phyloP scores from a whole-genome alignment of 305 asterid species.

The Fraxinus baroniana region DNA sequence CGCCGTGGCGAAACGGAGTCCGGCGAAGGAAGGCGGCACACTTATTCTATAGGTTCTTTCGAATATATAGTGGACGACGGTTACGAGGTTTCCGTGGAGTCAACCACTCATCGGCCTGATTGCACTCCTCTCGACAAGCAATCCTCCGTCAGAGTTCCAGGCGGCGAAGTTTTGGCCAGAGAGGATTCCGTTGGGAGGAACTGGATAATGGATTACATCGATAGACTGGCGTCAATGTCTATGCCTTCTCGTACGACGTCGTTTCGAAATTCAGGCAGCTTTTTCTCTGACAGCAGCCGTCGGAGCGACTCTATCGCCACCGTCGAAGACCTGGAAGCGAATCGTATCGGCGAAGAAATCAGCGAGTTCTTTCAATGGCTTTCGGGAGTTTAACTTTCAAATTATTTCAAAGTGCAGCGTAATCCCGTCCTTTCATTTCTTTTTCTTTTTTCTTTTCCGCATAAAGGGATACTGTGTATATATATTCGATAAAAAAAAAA shows the following conservation, averaged over 20 bases:
- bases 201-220: constrained; percentile 83
- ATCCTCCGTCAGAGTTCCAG: constrained; percentile 40
- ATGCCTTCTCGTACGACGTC: constrained; percentile 64
- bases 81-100: constrained; percentile 57
- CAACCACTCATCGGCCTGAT: constrained; percentile 47
- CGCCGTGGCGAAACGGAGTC: constrained; percentile 36
- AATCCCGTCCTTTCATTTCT: constrained; percentile 24
- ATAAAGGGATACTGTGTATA: background rate
- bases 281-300: constrained; percentile 74
- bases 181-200: constrained; percentile 58
- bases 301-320: constrained; percentile 57
- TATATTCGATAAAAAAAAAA: background rate
- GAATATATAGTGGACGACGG: constrained; percentile 71
- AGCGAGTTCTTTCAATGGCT: constrained; percentile 92
- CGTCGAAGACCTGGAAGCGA: constrained; percentile 73
- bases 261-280: constrained; percentile 77
- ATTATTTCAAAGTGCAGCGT: constrained; percentile 31
- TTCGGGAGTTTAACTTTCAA: constrained; percentile 61
- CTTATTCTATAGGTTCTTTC: constrained; percentile 73
- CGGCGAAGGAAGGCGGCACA: constrained; percentile 42
- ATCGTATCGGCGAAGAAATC: constrained; percentile 81
- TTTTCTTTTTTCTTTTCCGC: background rate
- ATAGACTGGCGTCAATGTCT: constrained; percentile 48
- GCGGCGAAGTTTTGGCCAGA: constrained; percentile 50
- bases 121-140: constrained; percentile 59